Base-by-base conservation (phyloP, 176 grass and related monocot genomes). In the Oryza meyeriana region DNA sequence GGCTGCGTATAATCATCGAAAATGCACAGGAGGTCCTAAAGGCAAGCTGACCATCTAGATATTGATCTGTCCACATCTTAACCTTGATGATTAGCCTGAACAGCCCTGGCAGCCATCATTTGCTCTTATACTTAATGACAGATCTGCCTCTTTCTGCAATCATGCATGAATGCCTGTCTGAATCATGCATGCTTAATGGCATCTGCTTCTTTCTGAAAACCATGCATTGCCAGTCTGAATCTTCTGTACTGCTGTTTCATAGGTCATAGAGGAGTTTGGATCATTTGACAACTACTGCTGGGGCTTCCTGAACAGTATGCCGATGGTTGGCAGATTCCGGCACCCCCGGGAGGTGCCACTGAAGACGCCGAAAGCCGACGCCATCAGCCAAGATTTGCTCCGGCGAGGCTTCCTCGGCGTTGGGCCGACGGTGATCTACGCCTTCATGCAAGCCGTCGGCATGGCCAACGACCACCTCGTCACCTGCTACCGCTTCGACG, bases 381-480 rank as follows among this genome's bases (percentile, higher is more conserved):
- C 77, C 18, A 87, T 99, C 61, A 96, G 97, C 85, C 92, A 99
- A 86, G 97, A 99, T 38, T 76, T 99, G 61, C 79, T 94, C 77
- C 83, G 78, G 10, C 72, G 97, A 74, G 93, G 97, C 9, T 79
- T 99, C 75, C 86, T 90, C n/a, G 90, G 97, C 66, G 97, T 94
- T 42, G 87, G 97, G 2, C 97, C 93, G 14, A 96, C 97, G 61
- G 93, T 99, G 44, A 27, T 99, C 36, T 99, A 99, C 58, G 87
- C 93, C 55, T 99, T 99, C 93, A 99, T 99, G 97, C 97, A 99
- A 81, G 93, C 88, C 34, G 87, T 92, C 33, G 97, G 97, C 66
- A 85, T 99, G 73, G 90, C 91, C 33, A 99, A 99, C 64, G 97
- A 99, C 78, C 97, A 99, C 87, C 87, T 99, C 13, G 79, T 87